A percentile compares a stretch with the other conserved stretches of the same genome.
phyloP scores from a whole-genome alignment of 108 stramenopile genomes.

The Cylindrotheca closterium region DNA sequence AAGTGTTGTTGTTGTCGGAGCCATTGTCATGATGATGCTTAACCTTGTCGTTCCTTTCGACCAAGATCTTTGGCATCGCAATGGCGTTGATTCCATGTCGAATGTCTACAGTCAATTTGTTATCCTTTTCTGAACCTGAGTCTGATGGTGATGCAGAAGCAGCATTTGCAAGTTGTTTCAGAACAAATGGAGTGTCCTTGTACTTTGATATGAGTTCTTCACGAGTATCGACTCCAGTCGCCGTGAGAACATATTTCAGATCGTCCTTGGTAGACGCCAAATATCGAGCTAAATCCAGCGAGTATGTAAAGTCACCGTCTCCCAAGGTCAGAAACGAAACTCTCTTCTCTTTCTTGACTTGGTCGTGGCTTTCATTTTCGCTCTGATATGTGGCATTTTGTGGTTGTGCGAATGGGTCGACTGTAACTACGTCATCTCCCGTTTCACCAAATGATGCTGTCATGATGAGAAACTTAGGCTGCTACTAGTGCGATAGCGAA shows the following conservation, averaged over 20 bases:
- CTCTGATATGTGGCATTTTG: no score
- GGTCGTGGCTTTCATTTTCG: not conserved
- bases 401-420: no score
- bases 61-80: no score
- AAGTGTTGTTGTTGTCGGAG: no score
- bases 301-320: conserved; percentile 89
- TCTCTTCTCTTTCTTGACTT: not conserved
- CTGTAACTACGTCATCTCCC: no score
- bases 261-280: conserved; percentile 17
- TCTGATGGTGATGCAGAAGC: not conserved
- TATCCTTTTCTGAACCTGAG: not conserved
- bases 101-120: conserved; percentile 7
- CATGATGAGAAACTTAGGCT: no score
- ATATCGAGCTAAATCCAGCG: conserved; percentile 68
- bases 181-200: conserved; percentile 46
- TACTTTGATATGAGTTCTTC: conserved; percentile 44
- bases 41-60: conserved; percentile 3
- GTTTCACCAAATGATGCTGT: no score
- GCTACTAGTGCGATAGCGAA: no score
- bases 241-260: conserved; percentile 30
- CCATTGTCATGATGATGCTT: no score
- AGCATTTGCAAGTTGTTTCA: conserved; percentile 35
- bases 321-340: conserved; percentile 47
- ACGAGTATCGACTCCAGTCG: conserved; percentile 68
- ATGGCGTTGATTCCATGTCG: conserved; percentile 75